phyloP scores from a whole-genome alignment of 2,329 filamentous ascomycete species.

The Colletotrichum simmondsii region DNA sequence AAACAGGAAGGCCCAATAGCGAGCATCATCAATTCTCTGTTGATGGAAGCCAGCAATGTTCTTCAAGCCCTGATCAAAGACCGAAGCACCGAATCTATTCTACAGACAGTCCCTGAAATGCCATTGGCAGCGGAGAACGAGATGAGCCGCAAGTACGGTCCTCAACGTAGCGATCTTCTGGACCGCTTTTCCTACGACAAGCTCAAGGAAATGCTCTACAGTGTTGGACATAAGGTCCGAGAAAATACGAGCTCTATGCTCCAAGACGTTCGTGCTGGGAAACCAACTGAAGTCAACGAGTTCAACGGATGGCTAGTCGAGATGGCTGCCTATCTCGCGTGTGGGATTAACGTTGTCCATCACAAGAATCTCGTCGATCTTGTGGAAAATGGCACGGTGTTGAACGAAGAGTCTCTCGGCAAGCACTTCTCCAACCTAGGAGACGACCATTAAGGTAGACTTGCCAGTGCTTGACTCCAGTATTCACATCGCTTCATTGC shows the following conservation, averaged over 20 bases:
- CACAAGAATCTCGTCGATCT: slow-evolving; percentile 56
- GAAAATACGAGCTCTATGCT: slow-evolving; percentile 72
- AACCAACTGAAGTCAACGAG: slow-evolving; percentile 65
- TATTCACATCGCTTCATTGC: too few relatives aligned
- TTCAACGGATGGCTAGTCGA: slow-evolving; percentile 70
- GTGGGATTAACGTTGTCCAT: slow-evolving; percentile 45
- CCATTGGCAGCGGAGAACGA: too few relatives aligned
- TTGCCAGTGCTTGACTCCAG: not conserved
- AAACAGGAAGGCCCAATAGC: slow-evolving; percentile 62
- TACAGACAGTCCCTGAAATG: slow-evolving; percentile 37
- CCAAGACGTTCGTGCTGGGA: slow-evolving; percentile 65
- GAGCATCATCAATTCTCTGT: slow-evolving; percentile 72
- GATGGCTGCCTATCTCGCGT: slow-evolving; percentile 52
- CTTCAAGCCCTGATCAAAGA: slow-evolving; percentile 75
- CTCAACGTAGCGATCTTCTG: slow-evolving; percentile 30
- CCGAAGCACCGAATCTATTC: slow-evolving; percentile 48
- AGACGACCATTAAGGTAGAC: not conserved
- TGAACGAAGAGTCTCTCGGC: slow-evolving; percentile 49
- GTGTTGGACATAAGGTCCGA: slow-evolving; percentile 58
- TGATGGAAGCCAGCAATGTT: slow-evolving; percentile 81
- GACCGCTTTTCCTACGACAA: slow-evolving; percentile 55
- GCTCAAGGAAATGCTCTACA: slow-evolving; percentile 58
- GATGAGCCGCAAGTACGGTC: not conserved
- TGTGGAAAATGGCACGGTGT: slow-evolving; percentile 49
- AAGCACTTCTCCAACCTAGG: slow-evolving; percentile 37